These are phyloP conservation scores for Xylariaceae sp. DNA, from an alignment of 2,329 filamentous ascomycete species.

Conservation along the genomic window DNA sequence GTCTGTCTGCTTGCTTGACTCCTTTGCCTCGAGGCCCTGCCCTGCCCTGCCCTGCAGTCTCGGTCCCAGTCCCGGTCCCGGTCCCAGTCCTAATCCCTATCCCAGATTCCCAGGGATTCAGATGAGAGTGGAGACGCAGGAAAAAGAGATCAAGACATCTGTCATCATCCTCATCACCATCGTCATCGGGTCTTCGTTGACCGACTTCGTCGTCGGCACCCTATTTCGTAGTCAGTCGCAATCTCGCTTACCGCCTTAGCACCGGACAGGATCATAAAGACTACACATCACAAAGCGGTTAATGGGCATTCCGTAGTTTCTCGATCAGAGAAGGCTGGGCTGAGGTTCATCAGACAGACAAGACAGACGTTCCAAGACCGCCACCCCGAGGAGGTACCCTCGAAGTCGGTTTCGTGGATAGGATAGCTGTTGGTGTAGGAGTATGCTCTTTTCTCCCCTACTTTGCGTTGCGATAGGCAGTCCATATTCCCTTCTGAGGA, in stretches of 20 bases:
- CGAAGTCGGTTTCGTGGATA: conserved; percentile 15
- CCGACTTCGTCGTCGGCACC: conserved; percentile 11
- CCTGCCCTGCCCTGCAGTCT: no score
- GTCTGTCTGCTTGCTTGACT: no score
- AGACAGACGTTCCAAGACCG: conserved; percentile 9
- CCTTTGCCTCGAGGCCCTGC: no score
- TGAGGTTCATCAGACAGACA: conserved; percentile 7
- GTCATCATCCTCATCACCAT: not conserved
- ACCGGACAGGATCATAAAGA: conserved; percentile 1
- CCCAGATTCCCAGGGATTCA: no score
- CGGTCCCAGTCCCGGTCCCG: no score
- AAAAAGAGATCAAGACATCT: not conserved
- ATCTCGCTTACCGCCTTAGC: conserved; percentile 18
- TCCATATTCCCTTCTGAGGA: no score
- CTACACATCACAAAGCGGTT: conserved; percentile 9
- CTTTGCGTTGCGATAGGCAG: no score
- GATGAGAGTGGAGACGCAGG: not conserved
- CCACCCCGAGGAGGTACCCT: conserved; percentile 14
- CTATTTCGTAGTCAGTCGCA: not conserved
- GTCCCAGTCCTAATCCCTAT: no score
- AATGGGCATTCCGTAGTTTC: not conserved
- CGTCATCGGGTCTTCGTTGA: conserved; percentile 15
- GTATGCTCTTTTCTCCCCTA: not conserved
- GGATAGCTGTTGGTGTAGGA: not conserved
- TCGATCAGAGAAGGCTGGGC: not conserved